Conservation (phyloP, 805 yeast genomes). For the Kodamaea neixiangensis region DNA sequence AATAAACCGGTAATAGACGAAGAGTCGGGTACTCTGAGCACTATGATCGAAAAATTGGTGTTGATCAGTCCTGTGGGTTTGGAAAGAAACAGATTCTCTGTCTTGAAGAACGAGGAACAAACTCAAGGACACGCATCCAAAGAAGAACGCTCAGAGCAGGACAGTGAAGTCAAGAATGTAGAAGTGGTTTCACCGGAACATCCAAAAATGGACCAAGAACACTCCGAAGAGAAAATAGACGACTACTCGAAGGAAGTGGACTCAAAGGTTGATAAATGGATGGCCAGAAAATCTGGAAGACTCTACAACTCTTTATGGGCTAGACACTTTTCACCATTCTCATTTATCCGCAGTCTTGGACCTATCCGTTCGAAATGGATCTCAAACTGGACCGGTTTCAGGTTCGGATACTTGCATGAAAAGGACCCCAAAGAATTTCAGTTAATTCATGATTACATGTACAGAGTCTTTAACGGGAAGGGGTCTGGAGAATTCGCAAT, state of each 20-base stretch:
- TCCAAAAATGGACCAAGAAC: not conserved
- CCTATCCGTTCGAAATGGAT: conserved; percentile 55
- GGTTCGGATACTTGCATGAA: conserved; percentile 44
- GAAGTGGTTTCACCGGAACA: not conserved
- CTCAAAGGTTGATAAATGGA: conserved; percentile 11
- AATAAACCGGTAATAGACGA: conserved; percentile 25
- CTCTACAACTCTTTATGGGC: conserved; percentile 47
- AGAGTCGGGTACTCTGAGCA: conserved; percentile 17
- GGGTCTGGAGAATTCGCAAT: conserved; percentile 69
- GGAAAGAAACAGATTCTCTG: conserved; percentile 35
- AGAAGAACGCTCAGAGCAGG: conserved; percentile 16
- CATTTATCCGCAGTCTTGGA: conserved; percentile 50
- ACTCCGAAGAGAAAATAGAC: not conserved
- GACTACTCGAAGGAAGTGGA: conserved; percentile 11
- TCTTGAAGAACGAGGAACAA: conserved; percentile 12
- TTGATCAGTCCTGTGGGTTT: conserved; percentile 47
- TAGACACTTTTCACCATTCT: conserved; percentile 55
- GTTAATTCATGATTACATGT: conserved; percentile 55
- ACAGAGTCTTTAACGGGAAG: conserved; percentile 51
- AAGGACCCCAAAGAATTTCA: conserved; percentile 34
- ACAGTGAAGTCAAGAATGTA: conserved; percentile 22
- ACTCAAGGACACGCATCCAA: conserved; percentile 11
- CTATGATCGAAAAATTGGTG: conserved; percentile 38
- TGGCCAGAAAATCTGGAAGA: conserved; percentile 19
- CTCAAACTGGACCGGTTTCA: conserved; percentile 53